Percentiles rank a stretch among this genome's conserved stretches.
Evolutionary conservation across 805 yeast species (phyloP).

Genomic region (Ogataea nitratoaversa): DNA sequence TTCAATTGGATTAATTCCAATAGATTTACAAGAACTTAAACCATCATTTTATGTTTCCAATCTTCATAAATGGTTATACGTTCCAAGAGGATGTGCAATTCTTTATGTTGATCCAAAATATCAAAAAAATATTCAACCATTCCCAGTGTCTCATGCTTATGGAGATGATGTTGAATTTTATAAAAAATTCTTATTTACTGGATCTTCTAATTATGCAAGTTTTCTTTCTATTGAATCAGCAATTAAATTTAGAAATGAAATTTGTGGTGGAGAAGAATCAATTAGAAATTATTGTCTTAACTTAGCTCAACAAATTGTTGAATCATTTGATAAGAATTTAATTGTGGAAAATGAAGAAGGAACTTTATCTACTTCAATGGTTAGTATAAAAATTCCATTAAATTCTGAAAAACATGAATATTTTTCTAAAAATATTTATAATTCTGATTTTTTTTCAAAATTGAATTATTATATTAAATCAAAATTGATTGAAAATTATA

Average conservation of each 20-base stretch:
- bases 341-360: slow-evolving; percentile 34
- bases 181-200: slow-evolving; percentile 46
- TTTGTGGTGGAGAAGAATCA: slow-evolving; percentile 57
- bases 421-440: slow-evolving; percentile 2
- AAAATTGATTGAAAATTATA: slow-evolving; percentile 26
- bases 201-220: slow-evolving; percentile 46
- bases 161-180: slow-evolving; percentile 34
- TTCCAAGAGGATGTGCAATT: slow-evolving; percentile 55
- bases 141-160: slow-evolving; percentile 54
- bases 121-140: slow-evolving; percentile 47
- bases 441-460: slow-evolving; percentile 6
- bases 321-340: slow-evolving; percentile 35
- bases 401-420: slow-evolving; percentile 1
- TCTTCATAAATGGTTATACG: slow-evolving; percentile 65
- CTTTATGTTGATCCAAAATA: slow-evolving; percentile 52
- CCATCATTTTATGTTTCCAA: slow-evolving; percentile 64
- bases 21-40: slow-evolving; percentile 36
- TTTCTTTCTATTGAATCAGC: slow-evolving; percentile 44
- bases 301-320: slow-evolving; percentile 43
- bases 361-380: slow-evolving; percentile 38
- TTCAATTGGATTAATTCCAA: slow-evolving; percentile 49
- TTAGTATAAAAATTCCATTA: slow-evolving; percentile 38
- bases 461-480: slow-evolving; percentile 17
- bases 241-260: slow-evolving; percentile 44
- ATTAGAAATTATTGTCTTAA: slow-evolving; percentile 44